Percentiles rank a stretch among this genome's conserved stretches.
Evolutionary conservation across 2,329 filamentous ascomycete species (phyloP).

Genomic region (Calonectria ilicicola): DNA sequence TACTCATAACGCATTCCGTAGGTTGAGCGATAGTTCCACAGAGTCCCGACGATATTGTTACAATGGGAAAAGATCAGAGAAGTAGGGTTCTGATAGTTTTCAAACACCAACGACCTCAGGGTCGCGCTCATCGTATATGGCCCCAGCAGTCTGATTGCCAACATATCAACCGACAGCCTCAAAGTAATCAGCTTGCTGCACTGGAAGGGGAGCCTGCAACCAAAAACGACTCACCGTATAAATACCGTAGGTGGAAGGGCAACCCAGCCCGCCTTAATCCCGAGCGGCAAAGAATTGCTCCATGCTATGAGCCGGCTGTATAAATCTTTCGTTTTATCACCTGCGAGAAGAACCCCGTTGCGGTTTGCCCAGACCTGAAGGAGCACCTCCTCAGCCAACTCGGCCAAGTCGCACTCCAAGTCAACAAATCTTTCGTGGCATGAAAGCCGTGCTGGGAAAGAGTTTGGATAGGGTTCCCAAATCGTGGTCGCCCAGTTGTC

Average conservation of each 20-base stretch:
- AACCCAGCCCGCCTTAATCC: not conserved
- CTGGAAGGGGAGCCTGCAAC: too few relatives aligned
- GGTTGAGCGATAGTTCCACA: conserved; percentile 42
- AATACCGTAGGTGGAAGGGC: conserved; percentile 22
- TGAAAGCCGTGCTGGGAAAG: not conserved
- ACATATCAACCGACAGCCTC: conserved; percentile 24
- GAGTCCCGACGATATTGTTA: conserved; percentile 25
- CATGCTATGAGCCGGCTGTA: conserved; percentile 1
- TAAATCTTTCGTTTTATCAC: not conserved
- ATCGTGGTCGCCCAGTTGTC: not conserved
- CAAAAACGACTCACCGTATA: conserved; percentile 15
- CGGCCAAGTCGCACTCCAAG: conserved; percentile 15
- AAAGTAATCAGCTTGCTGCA: not conserved
- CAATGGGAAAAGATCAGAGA: conserved; percentile 22
- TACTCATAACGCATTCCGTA: conserved; percentile 38
- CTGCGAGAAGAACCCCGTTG: too few relatives aligned
- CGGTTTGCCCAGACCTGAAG: not conserved
- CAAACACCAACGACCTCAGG: conserved; percentile 10
- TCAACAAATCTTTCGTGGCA: not conserved
- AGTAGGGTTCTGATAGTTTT: not conserved
- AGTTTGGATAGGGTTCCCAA: conserved; percentile 27
- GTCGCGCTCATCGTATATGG: not conserved
- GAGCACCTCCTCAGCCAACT: conserved; percentile 8
- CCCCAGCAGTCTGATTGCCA: conserved; percentile 20
- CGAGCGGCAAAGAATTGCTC: not conserved